Evolutionary conservation across 768 basidiomycete species (phyloP).

Genomic region (Sarcodon sp.): DNA sequence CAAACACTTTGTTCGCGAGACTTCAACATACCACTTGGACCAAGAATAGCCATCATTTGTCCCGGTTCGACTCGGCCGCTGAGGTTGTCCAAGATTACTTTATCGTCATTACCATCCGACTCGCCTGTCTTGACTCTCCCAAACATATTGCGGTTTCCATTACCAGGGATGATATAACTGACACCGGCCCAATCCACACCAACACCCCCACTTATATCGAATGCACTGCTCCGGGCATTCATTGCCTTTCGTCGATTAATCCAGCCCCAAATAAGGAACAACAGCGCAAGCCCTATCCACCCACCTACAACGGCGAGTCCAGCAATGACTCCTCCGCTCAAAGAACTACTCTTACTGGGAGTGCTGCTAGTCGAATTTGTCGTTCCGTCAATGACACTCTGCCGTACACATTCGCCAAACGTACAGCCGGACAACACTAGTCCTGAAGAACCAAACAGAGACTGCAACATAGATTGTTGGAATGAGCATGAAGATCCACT

Average conservation of each 20-base stretch:
- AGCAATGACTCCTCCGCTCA: conserved; percentile 80
- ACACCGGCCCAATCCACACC: conserved; percentile 58
- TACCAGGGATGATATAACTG: conserved; percentile 42
- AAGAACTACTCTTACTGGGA: conserved; percentile 14
- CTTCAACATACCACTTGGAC: conserved; percentile 57
- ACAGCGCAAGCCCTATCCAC: conserved; percentile 42
- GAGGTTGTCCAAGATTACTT: conserved; percentile 57
- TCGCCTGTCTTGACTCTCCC: conserved; percentile 2
- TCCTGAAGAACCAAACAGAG: conserved; percentile 62
- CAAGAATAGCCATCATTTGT: conserved; percentile 83
- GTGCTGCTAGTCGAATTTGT: conserved; percentile 21
- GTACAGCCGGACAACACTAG: conserved; percentile 61
- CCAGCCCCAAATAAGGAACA: conserved; percentile 50
- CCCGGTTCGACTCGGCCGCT: conserved; percentile 66
- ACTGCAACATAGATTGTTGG: conserved; percentile 53
- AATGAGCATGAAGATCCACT: conserved; percentile 54
- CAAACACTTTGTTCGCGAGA: not conserved
- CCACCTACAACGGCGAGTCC: conserved; percentile 78
- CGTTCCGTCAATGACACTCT: conserved; percentile 58
- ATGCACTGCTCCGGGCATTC: conserved; percentile 17
- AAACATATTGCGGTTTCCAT: conserved; percentile 1
- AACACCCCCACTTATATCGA: conserved; percentile 34
- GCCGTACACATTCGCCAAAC: conserved; percentile 84
- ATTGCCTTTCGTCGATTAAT: conserved; percentile 51
- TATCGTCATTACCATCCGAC: conserved; percentile 25